Percentiles rank a stretch among this genome's conserved stretches.
phyloP scores from a whole-genome alignment of 108 stramenopile genomes.

The Fistulifera solaris region DNA sequence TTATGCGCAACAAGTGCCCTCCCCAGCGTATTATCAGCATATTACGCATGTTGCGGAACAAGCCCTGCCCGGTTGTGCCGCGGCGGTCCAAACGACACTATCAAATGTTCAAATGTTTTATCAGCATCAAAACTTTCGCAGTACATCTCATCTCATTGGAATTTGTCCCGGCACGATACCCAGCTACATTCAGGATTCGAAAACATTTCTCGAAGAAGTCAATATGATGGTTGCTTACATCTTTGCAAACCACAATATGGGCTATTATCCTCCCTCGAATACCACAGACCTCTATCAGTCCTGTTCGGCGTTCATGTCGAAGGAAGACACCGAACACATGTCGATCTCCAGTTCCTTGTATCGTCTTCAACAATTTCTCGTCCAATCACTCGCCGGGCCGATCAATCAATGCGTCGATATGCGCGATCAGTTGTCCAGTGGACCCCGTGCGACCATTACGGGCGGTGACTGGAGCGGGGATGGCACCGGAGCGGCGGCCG shows the following conservation, averaged over 20 bases:
- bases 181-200: slow-evolving; percentile 26
- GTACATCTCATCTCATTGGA: slow-evolving; percentile 11
- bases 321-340: neutral
- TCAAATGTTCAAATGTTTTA: neutral
- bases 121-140: no score
- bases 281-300: slow-evolving; percentile 36
- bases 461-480: slow-evolving; percentile 78
- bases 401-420: slow-evolving; percentile 50
- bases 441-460: slow-evolving; percentile 49
- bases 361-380: neutral
- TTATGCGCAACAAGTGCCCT: slow-evolving; percentile 28
- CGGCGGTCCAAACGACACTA: slow-evolving; percentile 20
- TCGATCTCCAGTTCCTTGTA: neutral
- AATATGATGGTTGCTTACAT: slow-evolving; percentile 77
- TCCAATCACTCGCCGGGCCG: neutral
- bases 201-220: slow-evolving; percentile 44
- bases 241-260: slow-evolving; percentile 84
- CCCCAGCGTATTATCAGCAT: slow-evolving; percentile 28
- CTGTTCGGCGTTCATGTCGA: slow-evolving; percentile 17
- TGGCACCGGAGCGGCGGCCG: slow-evolving; percentile 58
- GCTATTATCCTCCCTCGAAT: slow-evolving; percentile 68
- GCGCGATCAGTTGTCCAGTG: slow-evolving; percentile 49
- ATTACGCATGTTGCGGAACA: slow-evolving; percentile 27
- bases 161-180: slow-evolving; percentile 43
- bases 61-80: slow-evolving; percentile 24